Evolutionary conservation across 768 basidiomycete species (phyloP).

Genomic region (Tricholomella constricta): DNA sequence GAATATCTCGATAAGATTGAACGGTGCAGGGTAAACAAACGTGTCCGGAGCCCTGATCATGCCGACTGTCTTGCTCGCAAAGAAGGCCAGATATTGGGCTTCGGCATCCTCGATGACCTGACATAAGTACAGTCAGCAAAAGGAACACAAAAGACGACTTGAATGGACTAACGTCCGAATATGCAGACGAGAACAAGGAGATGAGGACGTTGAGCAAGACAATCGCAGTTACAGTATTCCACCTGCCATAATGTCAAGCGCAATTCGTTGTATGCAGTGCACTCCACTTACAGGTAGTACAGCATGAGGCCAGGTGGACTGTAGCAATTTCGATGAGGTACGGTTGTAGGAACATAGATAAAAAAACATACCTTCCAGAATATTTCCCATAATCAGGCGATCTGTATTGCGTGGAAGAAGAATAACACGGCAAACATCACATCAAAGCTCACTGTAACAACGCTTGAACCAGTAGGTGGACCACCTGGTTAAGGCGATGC

Average conservation of each 20-base stretch:
- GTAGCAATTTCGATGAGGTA: slow-evolving; percentile 2
- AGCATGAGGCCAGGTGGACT: slow-evolving; percentile 64
- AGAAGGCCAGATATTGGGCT: slow-evolving; percentile 89
- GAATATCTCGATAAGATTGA: slow-evolving; percentile 83
- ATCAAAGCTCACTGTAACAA: slow-evolving; percentile 64
- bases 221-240: slow-evolving; percentile 82
- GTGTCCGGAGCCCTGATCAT: slow-evolving; percentile 88
- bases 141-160: background rate
- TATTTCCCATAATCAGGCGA: slow-evolving; percentile 70
- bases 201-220: slow-evolving; percentile 92
- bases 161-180: slow-evolving; percentile 68
- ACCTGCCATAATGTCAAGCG: slow-evolving; percentile 41
- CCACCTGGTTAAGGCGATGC: slow-evolving; percentile 43
- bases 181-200: slow-evolving; percentile 93
- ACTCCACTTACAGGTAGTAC: slow-evolving; percentile 72
- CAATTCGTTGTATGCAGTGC: background rate
- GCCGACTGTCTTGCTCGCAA: slow-evolving; percentile 80
- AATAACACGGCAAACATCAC: background rate
- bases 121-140: background rate
- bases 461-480: slow-evolving; percentile 77
- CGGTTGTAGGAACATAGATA: background rate
- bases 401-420: slow-evolving; percentile 30
- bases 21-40: slow-evolving; percentile 90
- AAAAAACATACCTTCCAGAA: slow-evolving; percentile 39
- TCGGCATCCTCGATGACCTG: slow-evolving; percentile 84